Conservation (phyloP, 305 asterid species). For the Solanum hybrid region DNA sequence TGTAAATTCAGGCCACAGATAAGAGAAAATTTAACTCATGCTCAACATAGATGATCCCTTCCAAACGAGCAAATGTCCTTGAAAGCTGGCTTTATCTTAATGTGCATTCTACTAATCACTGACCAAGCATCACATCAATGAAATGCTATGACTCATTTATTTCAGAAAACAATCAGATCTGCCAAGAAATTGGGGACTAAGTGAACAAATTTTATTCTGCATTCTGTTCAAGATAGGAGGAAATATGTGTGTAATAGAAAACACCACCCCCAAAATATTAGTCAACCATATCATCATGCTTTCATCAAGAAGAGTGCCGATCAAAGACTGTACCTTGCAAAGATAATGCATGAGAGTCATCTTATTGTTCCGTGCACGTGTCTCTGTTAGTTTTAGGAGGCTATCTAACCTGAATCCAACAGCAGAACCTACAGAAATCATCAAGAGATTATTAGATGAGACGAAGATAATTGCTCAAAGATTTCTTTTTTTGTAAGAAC, state of each 20-base stretch:
- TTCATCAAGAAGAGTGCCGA: background rate
- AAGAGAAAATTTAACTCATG: background rate
- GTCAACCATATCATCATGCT: background rate
- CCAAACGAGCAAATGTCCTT: background rate
- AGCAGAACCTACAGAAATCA: slow-evolving; percentile 67
- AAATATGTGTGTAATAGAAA: background rate
- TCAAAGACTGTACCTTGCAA: slow-evolving; percentile 58
- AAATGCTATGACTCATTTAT: background rate
- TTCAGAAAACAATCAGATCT: background rate
- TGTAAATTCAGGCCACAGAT: background rate
- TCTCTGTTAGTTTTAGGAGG: slow-evolving; percentile 90
- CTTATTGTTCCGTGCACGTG: slow-evolving; percentile 90
- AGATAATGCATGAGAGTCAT: slow-evolving; percentile 97
- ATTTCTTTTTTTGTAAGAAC: background rate
- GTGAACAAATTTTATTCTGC: background rate
- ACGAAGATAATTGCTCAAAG: background rate
- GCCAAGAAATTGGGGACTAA: background rate
- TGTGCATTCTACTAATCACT: background rate
- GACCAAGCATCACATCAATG: background rate
- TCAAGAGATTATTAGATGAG: slow-evolving; percentile 15
- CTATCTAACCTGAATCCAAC: slow-evolving; percentile 93
- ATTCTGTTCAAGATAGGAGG: background rate
- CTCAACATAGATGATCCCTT: background rate
- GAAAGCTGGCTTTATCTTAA: background rate
- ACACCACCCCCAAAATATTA: background rate